phyloP scores from a whole-genome alignment of 179 eudicot genomes.

The Patellifolia procumbens region DNA sequence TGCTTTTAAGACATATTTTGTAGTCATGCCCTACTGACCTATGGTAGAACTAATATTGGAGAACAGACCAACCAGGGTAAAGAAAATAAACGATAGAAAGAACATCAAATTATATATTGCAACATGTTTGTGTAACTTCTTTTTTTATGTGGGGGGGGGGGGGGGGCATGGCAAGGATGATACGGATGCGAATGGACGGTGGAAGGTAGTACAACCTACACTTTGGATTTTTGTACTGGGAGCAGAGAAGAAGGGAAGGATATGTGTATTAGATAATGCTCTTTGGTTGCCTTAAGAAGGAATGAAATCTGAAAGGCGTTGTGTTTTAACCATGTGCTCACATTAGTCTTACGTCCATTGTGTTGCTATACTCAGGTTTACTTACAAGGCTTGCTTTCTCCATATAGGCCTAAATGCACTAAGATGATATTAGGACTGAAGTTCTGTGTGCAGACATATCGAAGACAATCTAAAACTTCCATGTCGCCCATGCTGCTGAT shows the following conservation, averaged over 20 bases:
- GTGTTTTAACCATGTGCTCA: neutral
- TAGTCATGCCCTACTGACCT: neutral
- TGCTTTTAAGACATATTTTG: neutral
- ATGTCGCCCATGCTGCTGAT: too few relatives aligned
- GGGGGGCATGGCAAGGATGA: neutral
- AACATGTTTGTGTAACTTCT: neutral
- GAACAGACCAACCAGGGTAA: neutral
- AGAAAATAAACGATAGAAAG: neutral
- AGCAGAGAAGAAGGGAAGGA: neutral
- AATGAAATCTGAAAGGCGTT: neutral
- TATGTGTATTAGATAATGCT: neutral
- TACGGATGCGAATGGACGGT: neutral
- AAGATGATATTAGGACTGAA: neutral
- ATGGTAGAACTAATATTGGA: neutral
- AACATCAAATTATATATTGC: neutral
- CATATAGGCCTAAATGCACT: too few relatives aligned
- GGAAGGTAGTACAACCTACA: neutral
- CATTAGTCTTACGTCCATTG: too few relatives aligned
- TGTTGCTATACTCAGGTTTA: neutral
- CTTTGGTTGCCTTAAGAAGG: neutral
- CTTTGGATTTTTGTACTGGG: neutral
- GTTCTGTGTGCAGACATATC: too few relatives aligned
- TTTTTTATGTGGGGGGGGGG: neutral
- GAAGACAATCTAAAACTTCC: too few relatives aligned
- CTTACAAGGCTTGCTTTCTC: neutral